These are phyloP conservation scores for Agarophyton chilense DNA, from an alignment of 23 red algal species.

Conservation along the genomic window DNA sequence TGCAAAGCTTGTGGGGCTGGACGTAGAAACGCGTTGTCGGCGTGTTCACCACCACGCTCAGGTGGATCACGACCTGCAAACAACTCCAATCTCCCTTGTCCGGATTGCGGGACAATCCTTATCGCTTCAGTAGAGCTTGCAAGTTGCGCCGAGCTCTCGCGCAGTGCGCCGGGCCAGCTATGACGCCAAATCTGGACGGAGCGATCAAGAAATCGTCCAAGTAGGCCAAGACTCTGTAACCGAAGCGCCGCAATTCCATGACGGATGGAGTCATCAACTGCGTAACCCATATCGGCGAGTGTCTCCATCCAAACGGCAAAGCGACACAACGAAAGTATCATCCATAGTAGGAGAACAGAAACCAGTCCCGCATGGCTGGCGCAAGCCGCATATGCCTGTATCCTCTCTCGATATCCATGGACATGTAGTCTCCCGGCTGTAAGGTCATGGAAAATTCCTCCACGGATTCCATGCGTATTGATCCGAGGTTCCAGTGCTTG, in stretches of 20 bases:
- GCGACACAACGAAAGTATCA: constrained; percentile 12
- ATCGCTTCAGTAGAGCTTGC: neutral
- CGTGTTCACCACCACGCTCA: constrained; percentile 2
- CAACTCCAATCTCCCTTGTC: neutral
- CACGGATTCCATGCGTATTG: constrained; percentile 20
- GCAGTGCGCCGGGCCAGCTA: neutral
- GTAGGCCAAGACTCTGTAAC: constrained; percentile 20
- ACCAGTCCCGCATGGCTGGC: constrained; percentile 45
- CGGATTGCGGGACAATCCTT: neutral
- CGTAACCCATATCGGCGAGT: constrained; percentile 15
- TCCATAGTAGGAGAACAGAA: constrained; percentile 26
- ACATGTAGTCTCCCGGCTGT: constrained; percentile 21
- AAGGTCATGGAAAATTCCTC: constrained; percentile 9
- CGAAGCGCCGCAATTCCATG: neutral
- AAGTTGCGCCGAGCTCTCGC: neutral
- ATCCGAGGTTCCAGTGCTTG: constrained; percentile 5
- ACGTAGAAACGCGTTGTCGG: neutral
- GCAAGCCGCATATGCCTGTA: constrained; percentile 15
- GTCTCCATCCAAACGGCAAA: constrained; percentile 34
- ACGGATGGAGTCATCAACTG: constrained; percentile 37
- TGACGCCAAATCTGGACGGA: neutral
- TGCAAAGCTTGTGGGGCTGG: neutral
- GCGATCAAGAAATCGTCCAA: constrained; percentile 44
- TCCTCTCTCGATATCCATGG: constrained; percentile 22
- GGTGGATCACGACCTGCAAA: neutral